Conservation (phyloP, 2,329 filamentous ascomycete genomes). For the Cryphonectria radicalis region DNA sequence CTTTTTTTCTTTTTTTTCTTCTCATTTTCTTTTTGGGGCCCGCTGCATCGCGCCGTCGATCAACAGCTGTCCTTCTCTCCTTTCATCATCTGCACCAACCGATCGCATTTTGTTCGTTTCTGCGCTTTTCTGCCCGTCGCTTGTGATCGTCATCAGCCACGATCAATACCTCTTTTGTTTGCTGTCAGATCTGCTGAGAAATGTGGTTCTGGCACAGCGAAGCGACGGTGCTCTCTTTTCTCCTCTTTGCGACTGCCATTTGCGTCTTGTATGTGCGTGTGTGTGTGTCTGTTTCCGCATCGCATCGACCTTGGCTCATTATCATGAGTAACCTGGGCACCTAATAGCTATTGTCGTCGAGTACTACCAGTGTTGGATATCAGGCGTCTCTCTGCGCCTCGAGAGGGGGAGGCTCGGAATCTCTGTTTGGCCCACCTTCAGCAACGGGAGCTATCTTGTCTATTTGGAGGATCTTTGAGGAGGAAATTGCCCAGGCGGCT, state of each 20-base stretch:
- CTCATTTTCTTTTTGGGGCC: not conserved
- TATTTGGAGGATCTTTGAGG: slow-evolving; percentile 20
- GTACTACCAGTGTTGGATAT: slow-evolving; percentile 21
- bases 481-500: slow-evolving; percentile 38
- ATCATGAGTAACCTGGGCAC: slow-evolving; percentile 34
- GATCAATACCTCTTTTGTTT: slow-evolving; percentile 47
- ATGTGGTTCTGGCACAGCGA: slow-evolving; percentile 57
- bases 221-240: slow-evolving; percentile 52
- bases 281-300: slow-evolving; percentile 32
- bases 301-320: slow-evolving; percentile 38
- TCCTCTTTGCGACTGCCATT: slow-evolving; percentile 23
- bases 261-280: slow-evolving; percentile 33
- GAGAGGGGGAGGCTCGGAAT: slow-evolving; percentile 7
- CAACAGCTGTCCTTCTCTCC: slow-evolving; percentile 16
- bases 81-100: slow-evolving; percentile 21
- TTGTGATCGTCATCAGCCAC: slow-evolving; percentile 60
- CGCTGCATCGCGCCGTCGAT: slow-evolving; percentile 19
- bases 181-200: slow-evolving; percentile 56
- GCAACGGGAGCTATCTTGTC: slow-evolving; percentile 27
- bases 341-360: slow-evolving; percentile 31
- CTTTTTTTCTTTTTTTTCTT: not conserved
- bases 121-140: slow-evolving; percentile 44
- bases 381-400: not conserved
- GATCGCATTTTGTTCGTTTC: slow-evolving; percentile 26
- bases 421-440: slow-evolving; percentile 11